Evolutionary conservation across 495 filamentous ascomycete genomes (phyloP).

Genomic region (Penicillium cosmopolitanum): DNA sequence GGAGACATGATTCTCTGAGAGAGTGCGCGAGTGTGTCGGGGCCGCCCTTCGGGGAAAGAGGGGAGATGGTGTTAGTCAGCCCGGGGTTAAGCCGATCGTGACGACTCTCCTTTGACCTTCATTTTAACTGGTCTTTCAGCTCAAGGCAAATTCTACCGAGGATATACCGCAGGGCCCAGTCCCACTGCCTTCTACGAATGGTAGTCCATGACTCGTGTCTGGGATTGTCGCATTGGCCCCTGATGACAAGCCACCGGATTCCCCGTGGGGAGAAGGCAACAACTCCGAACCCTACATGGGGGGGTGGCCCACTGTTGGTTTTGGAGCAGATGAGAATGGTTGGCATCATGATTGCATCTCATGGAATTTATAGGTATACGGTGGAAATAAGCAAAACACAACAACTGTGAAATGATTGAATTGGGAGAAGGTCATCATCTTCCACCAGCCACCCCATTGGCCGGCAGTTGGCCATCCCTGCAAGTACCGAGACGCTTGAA

Average conservation of each 20-base stretch:
- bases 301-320: conserved; percentile 10
- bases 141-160: conserved; percentile 16
- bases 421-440: neutral
- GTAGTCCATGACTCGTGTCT: neutral
- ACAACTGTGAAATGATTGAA: neutral
- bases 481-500: conserved; percentile 9
- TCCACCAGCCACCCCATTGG: neutral
- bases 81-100: conserved; percentile 22
- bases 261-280: conserved; percentile 18
- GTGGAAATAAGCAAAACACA: neutral
- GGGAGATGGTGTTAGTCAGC: conserved; percentile 24
- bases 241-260: conserved; percentile 23
- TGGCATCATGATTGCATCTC: no score
- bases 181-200: conserved; percentile 6
- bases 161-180: conserved; percentile 9
- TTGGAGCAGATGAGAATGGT: no score
- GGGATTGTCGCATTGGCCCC: conserved; percentile 7
- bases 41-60: conserved; percentile 5
- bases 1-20: conserved; percentile 6
- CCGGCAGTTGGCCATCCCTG: neutral
- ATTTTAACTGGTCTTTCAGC: neutral
- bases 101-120: conserved; percentile 1
- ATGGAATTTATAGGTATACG: neutral
- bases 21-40: neutral
- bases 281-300: conserved; percentile 13